Evolutionary conservation across 805 yeast genomes (phyloP), one percentile per base, ranked within the genome.

Genomic region (Yarrowia porcina): DNA sequence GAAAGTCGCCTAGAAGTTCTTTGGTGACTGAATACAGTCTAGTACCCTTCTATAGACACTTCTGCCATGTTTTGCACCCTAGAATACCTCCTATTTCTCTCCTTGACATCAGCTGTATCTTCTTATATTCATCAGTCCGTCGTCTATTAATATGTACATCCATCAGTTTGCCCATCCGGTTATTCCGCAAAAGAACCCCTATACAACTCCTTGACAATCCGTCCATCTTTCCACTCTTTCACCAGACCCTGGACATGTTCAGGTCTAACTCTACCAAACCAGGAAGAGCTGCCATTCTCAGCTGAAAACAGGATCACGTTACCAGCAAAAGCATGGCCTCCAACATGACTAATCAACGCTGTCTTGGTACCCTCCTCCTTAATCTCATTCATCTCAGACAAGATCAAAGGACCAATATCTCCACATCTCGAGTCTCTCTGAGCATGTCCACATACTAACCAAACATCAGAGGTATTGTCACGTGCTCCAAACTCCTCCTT

Each of bases 301-400:
- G 61, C 66, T 17, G 85, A 84, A 57, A 82, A 80, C 1, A 89
- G 75, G 7, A 56, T 15, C 13, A 90, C 83, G 69, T 90, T 90
- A 0, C 96, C 96, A 1, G 97, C 96, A 73, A 83, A 90, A 1
- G 80, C 89, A 71, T 90, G 97, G 0, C 97, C 97, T 1, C 96
- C 96, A 41, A 90, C 77, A 71, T 90, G 97, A 12, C 54, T 45
- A 35, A 73, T 72, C 2, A 75, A 66, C 4, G 76, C 75, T 1
- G 65, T 21, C 33, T 69, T 67, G 63, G 72, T 50, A 2, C 0
- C 35, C n/a, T 2, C n/a, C 0, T 17, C 4, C n/a, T 23, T 49
- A 41, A 52, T n/a, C 6, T 52, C 59, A 18, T 36, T 11, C 59
- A 52, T 52, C 13, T 52, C 59, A 0, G 17, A 11, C 44, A 52